phyloP scores from a whole-genome alignment of 768 basidiomycete genomes.

The Megacollybia marginata region DNA sequence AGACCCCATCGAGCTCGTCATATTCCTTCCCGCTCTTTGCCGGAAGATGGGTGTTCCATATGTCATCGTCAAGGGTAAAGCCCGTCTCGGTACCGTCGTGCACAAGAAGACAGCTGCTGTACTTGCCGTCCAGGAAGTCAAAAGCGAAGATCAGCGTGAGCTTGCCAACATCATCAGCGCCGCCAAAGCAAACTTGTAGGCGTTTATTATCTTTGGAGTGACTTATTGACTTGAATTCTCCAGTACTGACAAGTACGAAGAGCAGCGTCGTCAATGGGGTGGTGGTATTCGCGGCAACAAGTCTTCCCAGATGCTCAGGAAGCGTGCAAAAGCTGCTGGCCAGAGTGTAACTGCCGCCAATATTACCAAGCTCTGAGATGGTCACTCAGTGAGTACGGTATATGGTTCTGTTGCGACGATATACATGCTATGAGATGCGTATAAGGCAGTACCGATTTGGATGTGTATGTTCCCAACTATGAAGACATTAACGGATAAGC shows the following conservation, averaged over 20 bases:
- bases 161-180: constrained; percentile 89
- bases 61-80: constrained; percentile 97
- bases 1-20: constrained; percentile 97
- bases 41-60: constrained; percentile 99
- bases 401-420: too few species aligned
- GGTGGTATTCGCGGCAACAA: constrained; percentile 95
- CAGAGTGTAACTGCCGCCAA: constrained; percentile 48
- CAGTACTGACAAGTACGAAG: constrained; percentile 91
- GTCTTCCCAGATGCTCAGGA: constrained; percentile 87
- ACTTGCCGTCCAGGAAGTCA: constrained; percentile 87
- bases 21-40: constrained; percentile 97
- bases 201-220: constrained; percentile 11
- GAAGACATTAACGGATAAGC: too few species aligned
- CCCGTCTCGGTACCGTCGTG: constrained; percentile 94
- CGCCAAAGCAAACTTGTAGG: constrained; percentile 96
- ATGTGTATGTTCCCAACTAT: too few species aligned
- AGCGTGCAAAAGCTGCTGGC: constrained; percentile 89
- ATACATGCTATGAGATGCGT: too few species aligned
- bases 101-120: constrained; percentile 98
- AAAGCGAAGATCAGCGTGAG: constrained; percentile 89
- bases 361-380: constrained; percentile 56
- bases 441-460: too few species aligned
- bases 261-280: constrained; percentile 88
- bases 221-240: neutral
- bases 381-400: too few species aligned